Evolutionary conservation across 495 filamentous ascomycete genomes (phyloP), one percentile per base, ranked within the genome.

Genomic region (Neurospora cerealis): DNA sequence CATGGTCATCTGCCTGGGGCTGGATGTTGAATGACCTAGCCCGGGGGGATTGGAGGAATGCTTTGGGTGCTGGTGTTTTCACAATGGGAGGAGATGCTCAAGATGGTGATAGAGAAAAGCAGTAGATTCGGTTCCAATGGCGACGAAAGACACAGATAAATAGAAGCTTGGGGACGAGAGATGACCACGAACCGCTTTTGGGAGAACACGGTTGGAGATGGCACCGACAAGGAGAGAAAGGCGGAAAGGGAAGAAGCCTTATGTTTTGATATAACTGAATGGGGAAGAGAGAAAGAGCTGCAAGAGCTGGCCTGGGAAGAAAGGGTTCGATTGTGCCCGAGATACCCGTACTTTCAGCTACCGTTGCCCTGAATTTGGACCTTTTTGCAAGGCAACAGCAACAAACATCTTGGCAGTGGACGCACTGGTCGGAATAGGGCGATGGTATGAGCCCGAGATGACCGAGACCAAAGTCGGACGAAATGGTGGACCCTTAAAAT

Each of bases 1-100:
- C 88, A 88, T 89, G 69, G 69, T 77, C 74, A 77, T 73, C 70
- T 70, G 38, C 76, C 46, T 28, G 36, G 54, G 70, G 74, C 73
- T 74, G 66, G 54, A 32, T 74, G 46, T 69, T 28, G 69, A 73
- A 71, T 69, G 46, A 8, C 48, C 54, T 44, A 48, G 34, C 38
- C 42, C n/a, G 62, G 9, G 34, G 54, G 36, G 70, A 74, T 74
- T 66, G 71, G 70, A 46, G 21, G 71, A 46, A 70, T 46, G 77
- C 11, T 77, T 38, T 39, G 70, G 40, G 72, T 15, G 28, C 28
- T 1, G 44, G 69, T 42, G 60, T 69, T 44, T 48, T 69, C 70
- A 73, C 70, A 73, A 74, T 60, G 72, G 72, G 80, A 74, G 73
- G 75, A 79, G 42, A 78, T 79, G 79, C 48, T 75, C 76, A 62